Base-by-base conservation (phyloP, 2,329 filamentous ascomycete genomes). In the Paracorniculantispora psalliotae region DNA sequence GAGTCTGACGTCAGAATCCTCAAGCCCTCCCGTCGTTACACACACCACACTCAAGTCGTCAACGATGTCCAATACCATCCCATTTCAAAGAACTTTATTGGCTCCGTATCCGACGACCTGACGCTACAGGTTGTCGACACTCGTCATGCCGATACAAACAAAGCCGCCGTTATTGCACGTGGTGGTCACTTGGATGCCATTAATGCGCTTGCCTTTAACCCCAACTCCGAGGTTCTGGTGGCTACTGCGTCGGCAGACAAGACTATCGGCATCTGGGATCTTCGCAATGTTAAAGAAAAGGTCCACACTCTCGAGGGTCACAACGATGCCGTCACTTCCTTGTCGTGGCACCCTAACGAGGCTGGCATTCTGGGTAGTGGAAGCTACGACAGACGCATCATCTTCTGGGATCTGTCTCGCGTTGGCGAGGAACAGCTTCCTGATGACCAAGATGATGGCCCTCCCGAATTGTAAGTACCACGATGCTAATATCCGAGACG, bases 41-140 rank as follows among this genome's bases (percentile, higher is more conserved):
- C 86, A 1, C 90, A 97, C 65, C 96, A 99, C 73, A 87, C 82
- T 21, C 87, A 93, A 26, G 90, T 94, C 57, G 94, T 99, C 70
- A 99, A 99, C 72, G 94, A 99, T 69, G 92, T 99, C 33, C 92
- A 97, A 75, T 91, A 96, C 70, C 93, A 97, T 67, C 92, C 93
- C 9, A 83, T 92, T 46, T 90, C 93, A 63, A 87, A 86, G 67
- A 86, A 87, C 66, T 87, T 96, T 63, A 90, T 99, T 62, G 96
- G 93, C 63, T 93, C 90, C 17, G 94, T 96, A 3, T 97, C 94
- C 4, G 94, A 99, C 71, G 94, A 99, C 71, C 82, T 94, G 65
- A 97, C 91, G 8, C 85, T 97, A 62, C 91, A 97, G 73, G 89
- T 99, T 61, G 82, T 97, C 61, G 94, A 99, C 72, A 82, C 89